These are phyloP conservation scores for Hymenoscyphus fraxineus DNA, from an alignment of 2,329 filamentous ascomycete genomes.

Conservation along the genomic window DNA sequence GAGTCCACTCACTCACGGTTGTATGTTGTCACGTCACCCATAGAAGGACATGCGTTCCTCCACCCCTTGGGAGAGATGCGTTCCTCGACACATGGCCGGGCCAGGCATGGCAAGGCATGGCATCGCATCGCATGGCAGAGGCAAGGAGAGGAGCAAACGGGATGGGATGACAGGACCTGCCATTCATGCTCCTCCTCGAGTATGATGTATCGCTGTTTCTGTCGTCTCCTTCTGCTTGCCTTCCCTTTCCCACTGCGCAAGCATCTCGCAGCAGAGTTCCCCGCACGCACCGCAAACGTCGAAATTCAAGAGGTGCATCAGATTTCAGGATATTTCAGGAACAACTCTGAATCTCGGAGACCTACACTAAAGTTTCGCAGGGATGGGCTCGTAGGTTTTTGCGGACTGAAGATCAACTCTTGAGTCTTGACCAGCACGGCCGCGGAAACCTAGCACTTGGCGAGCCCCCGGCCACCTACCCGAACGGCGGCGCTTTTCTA, in stretches of 20 bases:
- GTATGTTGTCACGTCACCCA: neutral
- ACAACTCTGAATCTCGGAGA: conserved; percentile 22
- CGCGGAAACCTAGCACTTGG: neutral
- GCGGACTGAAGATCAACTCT: conserved; percentile 20
- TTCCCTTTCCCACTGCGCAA: neutral
- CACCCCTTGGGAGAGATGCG: neutral
- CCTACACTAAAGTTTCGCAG: conserved; percentile 12
- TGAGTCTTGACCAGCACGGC: neutral
- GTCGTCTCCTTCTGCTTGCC: no score
- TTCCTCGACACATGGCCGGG: neutral
- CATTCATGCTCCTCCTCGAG: neutral
- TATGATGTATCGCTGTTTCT: neutral
- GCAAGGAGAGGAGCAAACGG: neutral
- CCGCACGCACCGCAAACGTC: conserved; percentile 8
- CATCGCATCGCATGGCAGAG: neutral
- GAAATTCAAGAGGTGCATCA: conserved; percentile 7
- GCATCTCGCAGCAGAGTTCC: neutral
- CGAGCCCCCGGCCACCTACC: neutral
- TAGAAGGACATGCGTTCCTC: neutral
- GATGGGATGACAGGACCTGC: neutral
- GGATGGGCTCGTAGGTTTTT: neutral
- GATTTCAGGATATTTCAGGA: neutral
- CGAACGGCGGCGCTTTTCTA: neutral
- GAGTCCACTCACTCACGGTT: neutral
- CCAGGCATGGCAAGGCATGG: neutral